Base-by-base conservation (phyloP, 2,329 filamentous ascomycete species). In the Lachnellula cervina region DNA sequence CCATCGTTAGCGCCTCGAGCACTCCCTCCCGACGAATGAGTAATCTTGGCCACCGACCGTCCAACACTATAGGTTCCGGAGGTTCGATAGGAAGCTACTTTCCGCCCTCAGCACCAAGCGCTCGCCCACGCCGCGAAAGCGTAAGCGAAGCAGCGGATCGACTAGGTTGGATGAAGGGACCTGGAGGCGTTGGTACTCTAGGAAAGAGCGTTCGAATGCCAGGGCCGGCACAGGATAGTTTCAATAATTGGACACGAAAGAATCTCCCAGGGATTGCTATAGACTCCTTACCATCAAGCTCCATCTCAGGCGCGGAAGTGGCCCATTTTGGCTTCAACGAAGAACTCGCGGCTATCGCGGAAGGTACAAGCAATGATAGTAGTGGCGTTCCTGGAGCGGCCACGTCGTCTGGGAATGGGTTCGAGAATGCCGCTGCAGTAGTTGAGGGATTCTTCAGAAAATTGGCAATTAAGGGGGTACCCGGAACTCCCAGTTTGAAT, bases 391-490 rank as follows among this genome's bases (percentile, higher is more conserved):
- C 66, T 60, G 77, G 11, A 63, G 51, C 53, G 17, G 48, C 72
- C 5, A 71, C 73, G n/a, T 72, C 74, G 49, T 77, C 72, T 54
- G 69, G 74, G 6, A 73, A 74, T 1, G 74, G 77, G 7, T 75
- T 97, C 2, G 91, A 96, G 66, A 89, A 92, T 60, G 86, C 96
- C 9, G 91, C 92, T 1, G 88, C 90, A 5, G 87, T 88, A 2
- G 86, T 97, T 32, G 94, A 97, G 73, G 88, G 86, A 1, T 99
- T 94, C 91, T 77, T 97, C 57, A 80, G 92, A 58, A 90, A 90
- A 59, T 85, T 96, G 38, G 90, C 90, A 57, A 77, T 80, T 5
- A 86, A 86, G 66, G 78, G 81, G 25, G 44, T 25, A 4, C 77
- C 80, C 1, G 64, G 72, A 19, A 81, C 80, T n/a, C 79, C 80